Evolutionary conservation across 768 basidiomycete genomes (phyloP).

Genomic region (Hysterangium stoloniferum): DNA sequence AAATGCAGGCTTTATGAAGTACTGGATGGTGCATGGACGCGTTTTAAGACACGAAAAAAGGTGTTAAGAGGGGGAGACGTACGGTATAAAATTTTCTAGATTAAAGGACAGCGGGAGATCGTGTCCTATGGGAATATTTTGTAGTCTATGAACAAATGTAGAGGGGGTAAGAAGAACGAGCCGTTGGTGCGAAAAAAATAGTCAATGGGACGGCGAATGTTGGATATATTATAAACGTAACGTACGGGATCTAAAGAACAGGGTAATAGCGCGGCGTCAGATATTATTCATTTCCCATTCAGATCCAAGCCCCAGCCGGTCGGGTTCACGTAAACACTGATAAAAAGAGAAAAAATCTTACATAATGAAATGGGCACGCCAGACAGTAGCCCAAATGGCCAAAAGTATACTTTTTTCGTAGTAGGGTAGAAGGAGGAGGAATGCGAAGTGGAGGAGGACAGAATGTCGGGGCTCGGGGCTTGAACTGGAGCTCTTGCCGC

Average conservation of each 20-base stretch:
- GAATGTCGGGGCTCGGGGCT: constrained; percentile 17
- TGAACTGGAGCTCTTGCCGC: constrained; percentile 32
- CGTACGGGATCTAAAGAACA: constrained; percentile 4
- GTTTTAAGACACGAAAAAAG: constrained; percentile 4
- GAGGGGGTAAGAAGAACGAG: not conserved
- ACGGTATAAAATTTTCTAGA: constrained; percentile 26
- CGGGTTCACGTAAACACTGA: not conserved
- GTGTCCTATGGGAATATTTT: not conserved
- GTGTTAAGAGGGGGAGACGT: constrained; percentile 18
- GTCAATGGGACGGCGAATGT: not conserved
- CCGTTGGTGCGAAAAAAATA: not conserved
- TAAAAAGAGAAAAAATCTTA: not conserved
- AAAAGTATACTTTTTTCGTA: constrained; percentile 15
- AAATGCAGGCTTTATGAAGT: constrained; percentile 15
- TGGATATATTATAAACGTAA: not conserved
- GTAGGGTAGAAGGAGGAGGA: not conserved
- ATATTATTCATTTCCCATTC: no score
- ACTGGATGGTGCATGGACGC: not conserved
- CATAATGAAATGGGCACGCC: constrained; percentile 14
- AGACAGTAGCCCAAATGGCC: constrained; percentile 32
- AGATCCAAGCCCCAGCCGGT: no score
- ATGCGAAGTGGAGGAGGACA: not conserved
- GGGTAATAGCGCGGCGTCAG: not conserved
- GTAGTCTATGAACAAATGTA: not conserved
- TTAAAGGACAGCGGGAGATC: constrained; percentile 18